Base-by-base conservation (phyloP, 371 early-diverging fungal genomes). In the Zychaea mexicana region DNA sequence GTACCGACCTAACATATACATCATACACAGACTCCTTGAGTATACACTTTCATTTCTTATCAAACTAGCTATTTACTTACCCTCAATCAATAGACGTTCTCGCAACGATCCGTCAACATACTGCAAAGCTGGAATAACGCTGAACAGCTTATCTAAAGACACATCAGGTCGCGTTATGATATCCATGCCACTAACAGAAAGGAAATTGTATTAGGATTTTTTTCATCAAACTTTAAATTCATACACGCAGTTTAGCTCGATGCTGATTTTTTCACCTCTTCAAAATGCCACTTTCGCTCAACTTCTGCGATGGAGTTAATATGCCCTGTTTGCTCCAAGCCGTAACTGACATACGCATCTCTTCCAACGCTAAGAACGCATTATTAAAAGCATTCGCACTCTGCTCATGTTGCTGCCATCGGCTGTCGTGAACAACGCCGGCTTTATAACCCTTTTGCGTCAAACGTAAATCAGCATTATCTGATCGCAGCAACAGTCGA, bases 381-480 rank as follows among this genome's bases (percentile, higher is more conserved):
- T 65, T 45, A 4, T 62, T 39, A 31, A 89, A 58, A 26, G 77
- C 74, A 0, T 39, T 46, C 26, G 82, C 73, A 24, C 68, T 76
- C 15, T 69, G 45, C 33, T 69, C 61, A 56, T 69, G 83, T 2
- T 72, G 68, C 13, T 64, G 67, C 82, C 81, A 86, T 65, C 90
- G 72, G 10, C 82, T 71, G 5, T 76, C 53, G 5, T 75, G 66
- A 8, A 89, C 75, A 22, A 81, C 82, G 19, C 88, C 88, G 0
- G 78, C 82, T 52, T 85, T 73, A 58, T 78, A 76, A 1, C 85
- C 85, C 73, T 83, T 88, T 46, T 61, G 68, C 2, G 94, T 94
- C 55, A 94, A 70, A 52, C 94, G 77, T 42, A 87, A 36, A 70
- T 94, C 94, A 2, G 94, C 94, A 70, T 94, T 94, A 66, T 94